Percentiles rank a stretch among this genome's conserved stretches.
Evolutionary conservation across 306 rosid species (phyloP).

Genomic region (Cicer pinnatifidum): DNA sequence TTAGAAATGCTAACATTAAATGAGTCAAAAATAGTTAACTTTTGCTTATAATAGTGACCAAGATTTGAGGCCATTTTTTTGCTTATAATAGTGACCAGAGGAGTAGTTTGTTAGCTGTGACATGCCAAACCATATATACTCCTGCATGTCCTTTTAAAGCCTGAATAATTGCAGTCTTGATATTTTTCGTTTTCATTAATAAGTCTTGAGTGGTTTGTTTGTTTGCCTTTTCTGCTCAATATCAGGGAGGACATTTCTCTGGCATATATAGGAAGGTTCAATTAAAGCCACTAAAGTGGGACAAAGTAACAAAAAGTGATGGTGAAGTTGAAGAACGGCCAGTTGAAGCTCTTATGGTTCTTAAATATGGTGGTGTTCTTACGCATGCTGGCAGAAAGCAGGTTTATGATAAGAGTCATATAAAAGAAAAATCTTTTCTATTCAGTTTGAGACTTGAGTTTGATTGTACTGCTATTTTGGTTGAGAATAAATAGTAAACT

Average conservation of each 20-base stretch:
- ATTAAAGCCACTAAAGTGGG: slow-evolving; percentile 94
- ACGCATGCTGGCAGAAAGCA: slow-evolving; percentile 99
- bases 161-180: slow-evolving; percentile 31
- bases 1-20: too few relatives aligned
- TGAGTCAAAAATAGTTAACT: too few relatives aligned
- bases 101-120: slow-evolving; percentile 29
- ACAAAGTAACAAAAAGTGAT: slow-evolving; percentile 65
- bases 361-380: slow-evolving; percentile 97
- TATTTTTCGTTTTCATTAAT: neutral
- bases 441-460: slow-evolving; percentile 33
- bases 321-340: slow-evolving; percentile 96
- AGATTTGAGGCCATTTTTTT: too few relatives aligned
- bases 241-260: slow-evolving; percentile 96
- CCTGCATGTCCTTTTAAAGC: slow-evolving; percentile 27
- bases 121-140: slow-evolving; percentile 29
- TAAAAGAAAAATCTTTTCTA: slow-evolving; percentile 19
- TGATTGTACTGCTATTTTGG: slow-evolving; percentile 22
- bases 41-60: too few relatives aligned
- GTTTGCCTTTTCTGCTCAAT: slow-evolving; percentile 40
- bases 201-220: slow-evolving; percentile 37
- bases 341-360: slow-evolving; percentile 94
- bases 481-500: slow-evolving; percentile 25
- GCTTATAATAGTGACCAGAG: too few relatives aligned
- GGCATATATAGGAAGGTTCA: slow-evolving; percentile 98
- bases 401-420: slow-evolving; percentile 53